Evolutionary conservation across 805 yeast genomes (phyloP).

Genomic region (Candida dendrica): DNA sequence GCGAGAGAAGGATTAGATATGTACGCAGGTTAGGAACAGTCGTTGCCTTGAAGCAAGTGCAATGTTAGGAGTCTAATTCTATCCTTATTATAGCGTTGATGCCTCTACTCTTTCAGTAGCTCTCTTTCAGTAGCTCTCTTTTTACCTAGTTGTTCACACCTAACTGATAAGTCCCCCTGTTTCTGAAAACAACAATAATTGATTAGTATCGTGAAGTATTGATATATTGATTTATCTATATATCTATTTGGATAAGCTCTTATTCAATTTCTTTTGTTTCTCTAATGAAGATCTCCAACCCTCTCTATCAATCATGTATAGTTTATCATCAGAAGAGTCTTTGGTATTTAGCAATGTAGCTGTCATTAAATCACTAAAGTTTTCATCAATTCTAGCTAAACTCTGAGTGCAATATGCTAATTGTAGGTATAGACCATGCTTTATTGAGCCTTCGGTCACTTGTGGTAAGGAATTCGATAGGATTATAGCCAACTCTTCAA

Average conservation of each 20-base stretch:
- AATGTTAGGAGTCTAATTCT: too few relatives aligned
- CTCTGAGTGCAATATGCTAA: slow-evolving; percentile 86
- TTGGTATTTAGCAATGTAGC: slow-evolving; percentile 27
- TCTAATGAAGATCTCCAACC: slow-evolving; percentile 37
- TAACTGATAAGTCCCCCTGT: too few relatives aligned
- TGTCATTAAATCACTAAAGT: slow-evolving; percentile 53
- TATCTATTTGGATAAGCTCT: slow-evolving; percentile 1
- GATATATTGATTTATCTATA: too few relatives aligned
- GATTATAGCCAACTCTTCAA: slow-evolving; percentile 24
- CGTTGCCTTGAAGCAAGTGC: too few relatives aligned
- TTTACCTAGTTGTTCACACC: too few relatives aligned
- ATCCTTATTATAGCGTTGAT: too few relatives aligned
- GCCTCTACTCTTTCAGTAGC: too few relatives aligned
- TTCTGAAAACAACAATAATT: too few relatives aligned
- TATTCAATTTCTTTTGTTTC: slow-evolving; percentile 34
- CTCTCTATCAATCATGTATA: slow-evolving; percentile 22
- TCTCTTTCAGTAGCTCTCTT: too few relatives aligned
- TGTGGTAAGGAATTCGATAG: slow-evolving; percentile 23
- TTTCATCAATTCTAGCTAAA: slow-evolving; percentile 61
- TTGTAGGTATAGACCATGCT: slow-evolving; percentile 72
- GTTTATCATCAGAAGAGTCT: neutral
- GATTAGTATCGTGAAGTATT: too few relatives aligned
- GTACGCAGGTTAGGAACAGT: too few relatives aligned
- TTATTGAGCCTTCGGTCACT: slow-evolving; percentile 32
- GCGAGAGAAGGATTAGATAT: too few relatives aligned